Percentiles rank a stretch among this genome's conserved stretches.
Evolutionary conservation across 2,329 filamentous ascomycete genomes (phyloP).

Genomic region (Neonectria sp.): DNA sequence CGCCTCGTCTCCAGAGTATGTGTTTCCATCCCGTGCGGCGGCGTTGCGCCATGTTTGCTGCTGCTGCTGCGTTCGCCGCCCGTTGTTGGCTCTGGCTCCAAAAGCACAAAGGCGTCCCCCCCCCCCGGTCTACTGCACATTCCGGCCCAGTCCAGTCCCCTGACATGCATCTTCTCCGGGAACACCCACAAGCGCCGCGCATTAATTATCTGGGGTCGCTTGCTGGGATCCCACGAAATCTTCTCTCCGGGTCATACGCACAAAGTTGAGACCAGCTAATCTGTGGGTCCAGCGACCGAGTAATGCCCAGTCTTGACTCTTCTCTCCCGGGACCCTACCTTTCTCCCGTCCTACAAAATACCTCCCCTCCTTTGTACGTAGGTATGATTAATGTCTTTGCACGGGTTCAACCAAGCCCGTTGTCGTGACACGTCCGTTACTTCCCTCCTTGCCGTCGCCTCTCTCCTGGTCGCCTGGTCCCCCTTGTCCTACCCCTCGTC

Average conservation of each 20-base stretch:
- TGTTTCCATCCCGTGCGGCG: no score
- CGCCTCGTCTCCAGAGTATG: no score
- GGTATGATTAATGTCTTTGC: neutral
- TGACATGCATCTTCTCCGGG: conserved; percentile 35
- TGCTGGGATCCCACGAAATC: conserved; percentile 46
- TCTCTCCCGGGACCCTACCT: no score
- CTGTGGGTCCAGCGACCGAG: neutral
- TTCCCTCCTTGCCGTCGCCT: neutral
- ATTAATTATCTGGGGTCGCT: conserved; percentile 39
- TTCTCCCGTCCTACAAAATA: no score
- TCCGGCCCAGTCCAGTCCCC: conserved; percentile 6
- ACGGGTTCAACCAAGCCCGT: neutral
- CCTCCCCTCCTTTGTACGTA: neutral
- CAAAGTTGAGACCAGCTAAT: neutral
- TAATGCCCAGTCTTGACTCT: conserved; percentile 15
- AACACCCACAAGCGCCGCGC: conserved; percentile 42
- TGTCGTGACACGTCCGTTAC: neutral
- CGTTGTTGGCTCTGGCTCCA: no score
- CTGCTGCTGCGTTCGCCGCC: no score
- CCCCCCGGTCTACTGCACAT: conserved; percentile 19
- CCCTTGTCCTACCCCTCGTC: conserved; percentile 25
- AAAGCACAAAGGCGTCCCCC: neutral
- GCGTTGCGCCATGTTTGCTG: no score
- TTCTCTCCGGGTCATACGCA: conserved; percentile 27
- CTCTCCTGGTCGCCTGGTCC: conserved; percentile 18